A percentile compares a stretch with the other conserved stretches of the same genome.
Conservation (phyloP, 208 protist species). For the Acanthamoeba royreba region DNA sequence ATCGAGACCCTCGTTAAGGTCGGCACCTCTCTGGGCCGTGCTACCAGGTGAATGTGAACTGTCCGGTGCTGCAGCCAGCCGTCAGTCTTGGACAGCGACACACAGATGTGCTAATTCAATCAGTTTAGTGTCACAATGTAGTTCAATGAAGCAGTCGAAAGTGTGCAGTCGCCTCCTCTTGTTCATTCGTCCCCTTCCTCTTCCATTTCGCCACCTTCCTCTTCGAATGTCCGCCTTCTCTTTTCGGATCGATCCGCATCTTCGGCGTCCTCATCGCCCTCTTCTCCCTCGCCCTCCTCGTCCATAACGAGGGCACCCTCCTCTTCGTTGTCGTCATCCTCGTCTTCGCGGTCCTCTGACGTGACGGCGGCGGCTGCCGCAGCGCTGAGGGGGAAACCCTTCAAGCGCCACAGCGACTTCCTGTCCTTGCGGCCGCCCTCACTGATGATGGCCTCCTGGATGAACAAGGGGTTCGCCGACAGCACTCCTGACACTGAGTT, state of each 20-base stretch:
- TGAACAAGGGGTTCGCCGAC: background rate
- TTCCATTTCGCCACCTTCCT: background rate
- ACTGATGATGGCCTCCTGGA: slow-evolving; percentile 23
- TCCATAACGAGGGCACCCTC: background rate
- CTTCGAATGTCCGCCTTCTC: background rate
- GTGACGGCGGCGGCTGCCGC: background rate
- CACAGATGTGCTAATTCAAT: no score
- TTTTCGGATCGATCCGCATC: background rate
- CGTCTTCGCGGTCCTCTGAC: background rate
- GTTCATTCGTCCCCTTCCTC: background rate
- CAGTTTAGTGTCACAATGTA: no score
- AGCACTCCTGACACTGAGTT: background rate
- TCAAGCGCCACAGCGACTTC: slow-evolving; percentile 7
- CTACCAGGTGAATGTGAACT: background rate
- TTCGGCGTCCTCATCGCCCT: background rate
- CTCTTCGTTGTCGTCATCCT: background rate
- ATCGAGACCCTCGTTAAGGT: slow-evolving; percentile 49
- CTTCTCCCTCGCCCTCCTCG: background rate
- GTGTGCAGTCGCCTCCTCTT: background rate
- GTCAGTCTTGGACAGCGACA: no score
- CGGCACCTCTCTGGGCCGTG: background rate
- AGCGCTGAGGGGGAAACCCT: background rate
- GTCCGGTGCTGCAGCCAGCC: no score
- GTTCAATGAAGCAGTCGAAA: no score
- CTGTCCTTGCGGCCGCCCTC: background rate